Base-by-base conservation (phyloP, 306 rosid species). In the Malus asiatica region DNA sequence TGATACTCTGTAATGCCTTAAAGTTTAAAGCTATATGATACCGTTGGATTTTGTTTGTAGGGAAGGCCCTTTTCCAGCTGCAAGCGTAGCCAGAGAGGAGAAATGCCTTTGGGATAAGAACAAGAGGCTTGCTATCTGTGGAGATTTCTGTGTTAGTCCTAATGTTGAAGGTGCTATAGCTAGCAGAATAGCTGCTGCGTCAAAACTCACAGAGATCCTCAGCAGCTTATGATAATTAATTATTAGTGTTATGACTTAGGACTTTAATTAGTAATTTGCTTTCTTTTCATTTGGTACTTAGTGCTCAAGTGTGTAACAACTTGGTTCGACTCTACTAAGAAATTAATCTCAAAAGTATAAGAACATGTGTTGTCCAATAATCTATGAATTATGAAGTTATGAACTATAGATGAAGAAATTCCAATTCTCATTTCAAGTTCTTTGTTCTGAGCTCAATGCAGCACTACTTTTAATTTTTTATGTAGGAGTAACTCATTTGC, bases 61-160 rank as follows among this genome's bases (percentile, higher is more conserved):
- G 97, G 98, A 95, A 59, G 85, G 97, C 78, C 95, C 96, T 52
- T 92, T 94, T 86, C 98, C 98, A 40, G 93, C 76, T 65, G 81
- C 87, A 45, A 89, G 91, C 83, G 72, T 94, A 77, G 95, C 95
- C 29, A 75, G 65, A 75, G 93, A 84, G 74, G 89, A 90, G 65
- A 94, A 88, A 80, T 94, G 97, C 75, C 84, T 92, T 57, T 94
- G 95, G 95, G 91, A 94, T 80, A 84, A 71, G 80, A 84, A 77
- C 83, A 90, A 89, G 95, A 87, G 80, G 76, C 75, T 94, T 32
- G 96, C 92, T 32, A 75, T 94, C 58, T 89, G 95, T 70, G 98
- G 98, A 22, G 98, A 94, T 85, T 94, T 92, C 62, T 94, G 97
- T 82, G 93, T 87, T 40, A 89, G 95, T 82, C 95, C 98, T 5